These are phyloP conservation scores for Colletotrichum magnum DNA, from an alignment of 2,329 filamentous ascomycete genomes.

Conservation along the genomic window DNA sequence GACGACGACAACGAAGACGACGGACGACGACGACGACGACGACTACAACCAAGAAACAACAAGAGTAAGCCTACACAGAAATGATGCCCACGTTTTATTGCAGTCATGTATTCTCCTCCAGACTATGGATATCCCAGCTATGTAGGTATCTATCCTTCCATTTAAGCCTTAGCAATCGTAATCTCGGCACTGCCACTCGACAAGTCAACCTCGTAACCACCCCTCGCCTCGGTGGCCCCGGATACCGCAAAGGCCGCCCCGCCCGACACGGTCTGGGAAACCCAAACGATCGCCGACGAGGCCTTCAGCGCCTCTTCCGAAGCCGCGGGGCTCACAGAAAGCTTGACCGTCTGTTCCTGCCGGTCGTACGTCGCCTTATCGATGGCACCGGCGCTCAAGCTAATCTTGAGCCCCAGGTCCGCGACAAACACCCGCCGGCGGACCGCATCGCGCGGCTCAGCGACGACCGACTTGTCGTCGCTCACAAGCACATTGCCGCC, in stretches of 20 bases:
- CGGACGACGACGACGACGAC: too few species aligned
- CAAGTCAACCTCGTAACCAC: constrained; percentile 29
- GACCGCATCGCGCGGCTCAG: constrained; percentile 61
- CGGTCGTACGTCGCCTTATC: constrained; percentile 22
- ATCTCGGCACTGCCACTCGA: constrained; percentile 19
- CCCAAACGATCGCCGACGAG: constrained; percentile 23
- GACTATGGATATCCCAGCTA: neutral
- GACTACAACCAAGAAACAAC: too few species aligned
- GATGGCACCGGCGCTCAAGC: constrained; percentile 60
- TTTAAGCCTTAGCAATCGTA: neutral
- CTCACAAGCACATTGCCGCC: constrained; percentile 57
- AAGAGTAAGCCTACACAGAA: too few species aligned
- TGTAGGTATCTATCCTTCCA: neutral
- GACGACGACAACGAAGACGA: too few species aligned
- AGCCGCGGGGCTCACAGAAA: constrained; percentile 3
- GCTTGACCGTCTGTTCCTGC: constrained; percentile 19
- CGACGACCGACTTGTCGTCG: constrained; percentile 45
- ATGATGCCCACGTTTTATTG: too few species aligned
- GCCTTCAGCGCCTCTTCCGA: constrained; percentile 22
- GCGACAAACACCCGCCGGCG: constrained; percentile 64
- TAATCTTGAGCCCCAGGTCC: constrained; percentile 54
- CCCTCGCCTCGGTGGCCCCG: neutral
- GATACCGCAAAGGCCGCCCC: neutral
- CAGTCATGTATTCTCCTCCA: too few species aligned
- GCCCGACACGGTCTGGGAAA: constrained; percentile 13